Percentiles rank a stretch among this genome's conserved stretches.
Evolutionary conservation across 495 filamentous ascomycete species (phyloP).

Genomic region (Pseudevernia furfuracea): DNA sequence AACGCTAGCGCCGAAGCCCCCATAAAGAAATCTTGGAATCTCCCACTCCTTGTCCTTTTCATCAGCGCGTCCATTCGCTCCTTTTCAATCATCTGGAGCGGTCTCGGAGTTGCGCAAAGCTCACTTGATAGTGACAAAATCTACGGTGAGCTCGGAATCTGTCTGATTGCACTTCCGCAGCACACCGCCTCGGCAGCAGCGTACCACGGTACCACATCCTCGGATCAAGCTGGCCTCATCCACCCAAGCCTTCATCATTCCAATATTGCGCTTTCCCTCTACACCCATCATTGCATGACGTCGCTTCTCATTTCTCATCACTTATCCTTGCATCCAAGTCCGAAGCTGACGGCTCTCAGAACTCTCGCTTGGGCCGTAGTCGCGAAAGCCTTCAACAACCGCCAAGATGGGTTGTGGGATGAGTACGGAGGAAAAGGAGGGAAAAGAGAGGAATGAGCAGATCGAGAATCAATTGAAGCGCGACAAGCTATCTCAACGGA

Average conservation of each 20-base stretch:
- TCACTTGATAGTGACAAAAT: background rate
- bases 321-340: background rate
- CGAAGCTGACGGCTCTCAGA: conserved; percentile 11
- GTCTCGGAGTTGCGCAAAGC: background rate
- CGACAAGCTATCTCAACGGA: conserved; percentile 91
- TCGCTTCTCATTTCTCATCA: conserved; percentile 4
- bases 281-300: background rate
- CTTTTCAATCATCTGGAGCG: background rate
- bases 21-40: conserved; percentile 3
- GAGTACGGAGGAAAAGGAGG: conserved; percentile 99
- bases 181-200: conserved; percentile 2
- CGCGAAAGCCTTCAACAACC: conserved; percentile 20
- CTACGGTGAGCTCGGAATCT: background rate
- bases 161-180: conserved; percentile 1
- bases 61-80: conserved; percentile 1
- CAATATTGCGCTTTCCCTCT: background rate
- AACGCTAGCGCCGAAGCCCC: conserved; percentile 9
- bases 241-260: background rate
- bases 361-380: conserved; percentile 6
- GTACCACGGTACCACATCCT: background rate
- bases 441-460: conserved; percentile 97
- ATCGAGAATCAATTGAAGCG: conserved; percentile 96
- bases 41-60: conserved; percentile 11
- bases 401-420: conserved; percentile 98
- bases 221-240: background rate